Conservation (phyloP, 2,329 filamentous ascomycete genomes). For the Elsinoe arachidis region DNA sequence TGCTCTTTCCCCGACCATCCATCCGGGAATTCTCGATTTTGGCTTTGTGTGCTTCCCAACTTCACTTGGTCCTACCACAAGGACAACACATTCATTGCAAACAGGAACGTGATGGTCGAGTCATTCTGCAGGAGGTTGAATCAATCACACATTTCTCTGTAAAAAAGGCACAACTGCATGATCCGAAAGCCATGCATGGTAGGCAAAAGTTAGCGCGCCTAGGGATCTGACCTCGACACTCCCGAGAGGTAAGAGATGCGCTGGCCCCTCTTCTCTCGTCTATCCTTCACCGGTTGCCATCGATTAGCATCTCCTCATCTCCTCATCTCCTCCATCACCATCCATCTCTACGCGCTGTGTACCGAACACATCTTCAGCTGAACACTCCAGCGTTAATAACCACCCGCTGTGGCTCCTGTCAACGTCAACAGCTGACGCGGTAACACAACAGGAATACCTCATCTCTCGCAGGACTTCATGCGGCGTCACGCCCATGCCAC, state of each 20-base stretch:
- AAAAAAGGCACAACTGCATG: neutral
- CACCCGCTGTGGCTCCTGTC: slow-evolving; percentile 1
- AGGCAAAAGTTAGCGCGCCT: neutral
- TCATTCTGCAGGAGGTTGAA: neutral
- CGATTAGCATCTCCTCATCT: neutral
- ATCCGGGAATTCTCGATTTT: neutral
- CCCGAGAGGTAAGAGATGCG: neutral
- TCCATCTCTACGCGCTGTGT: neutral
- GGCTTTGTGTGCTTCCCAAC: neutral
- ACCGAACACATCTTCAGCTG: neutral
- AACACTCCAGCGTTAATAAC: neutral
- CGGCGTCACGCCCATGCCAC: slow-evolving; percentile 1
- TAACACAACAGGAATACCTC: slow-evolving; percentile 1
- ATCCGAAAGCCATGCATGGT: neutral
- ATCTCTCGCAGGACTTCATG: neutral
- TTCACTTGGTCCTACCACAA: neutral
- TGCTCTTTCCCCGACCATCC: no score
- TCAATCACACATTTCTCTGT: neutral
- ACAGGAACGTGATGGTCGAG: slow-evolving; percentile 1
- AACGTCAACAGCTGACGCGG: neutral
- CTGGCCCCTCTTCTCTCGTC: neutral
- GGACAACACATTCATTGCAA: neutral
- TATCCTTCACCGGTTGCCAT: slow-evolving; percentile 4
- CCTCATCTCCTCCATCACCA: neutral
- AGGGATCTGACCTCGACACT: neutral